Evolutionary conservation across 805 yeast species (phyloP), one percentile per base, ranked within the genome.

Genomic region (Suhomyces faveliae): DNA sequence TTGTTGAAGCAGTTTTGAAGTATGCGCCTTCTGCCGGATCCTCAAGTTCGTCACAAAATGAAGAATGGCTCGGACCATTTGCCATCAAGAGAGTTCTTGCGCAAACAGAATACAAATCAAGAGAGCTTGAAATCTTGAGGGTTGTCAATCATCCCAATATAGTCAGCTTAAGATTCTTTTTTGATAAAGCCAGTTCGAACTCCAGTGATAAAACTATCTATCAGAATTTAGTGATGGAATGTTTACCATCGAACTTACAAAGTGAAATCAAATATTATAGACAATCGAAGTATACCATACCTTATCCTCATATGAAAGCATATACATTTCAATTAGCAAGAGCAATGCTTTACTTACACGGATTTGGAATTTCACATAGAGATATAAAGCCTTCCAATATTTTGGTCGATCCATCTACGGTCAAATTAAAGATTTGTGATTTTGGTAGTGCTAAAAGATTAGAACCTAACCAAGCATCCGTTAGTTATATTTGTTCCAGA

Each of bases 401-500:
- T 33, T 73, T 87, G 55, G 86, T 87, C 29, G 89, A 87, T 56
- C 92, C 94, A 5, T 62, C 74, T 9, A 76, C 79, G 1, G 84
- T 88, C 35, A 67, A 77, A 5, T 72, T 87, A 51, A 87, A 87
- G 63, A 84, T 87, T 44, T 87, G 95, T 66, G 96, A 87, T 67
- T 87, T 87, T 66, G 96, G 96, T 19, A 81, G 88, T 37, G 95
- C 96, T 5, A 87, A 87, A 64, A 82, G 83, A 63, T 73, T 87
- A 53, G 92, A 86, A 62, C 80, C 80, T 35, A 80, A 81, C 53
- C 91, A 87, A 63, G 88, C 94, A n/a, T 85, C 95, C 1, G 96
- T 91, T 53, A 86, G 96, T 44, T 94, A 94, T 64, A 94, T 94
- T 49, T 96, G 97, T 67, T 89, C 97, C 20, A 82, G 99, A 59